phyloP scores from a whole-genome alignment of 495 filamentous ascomycete genomes.

The Lindgomyces ingoldianus region DNA sequence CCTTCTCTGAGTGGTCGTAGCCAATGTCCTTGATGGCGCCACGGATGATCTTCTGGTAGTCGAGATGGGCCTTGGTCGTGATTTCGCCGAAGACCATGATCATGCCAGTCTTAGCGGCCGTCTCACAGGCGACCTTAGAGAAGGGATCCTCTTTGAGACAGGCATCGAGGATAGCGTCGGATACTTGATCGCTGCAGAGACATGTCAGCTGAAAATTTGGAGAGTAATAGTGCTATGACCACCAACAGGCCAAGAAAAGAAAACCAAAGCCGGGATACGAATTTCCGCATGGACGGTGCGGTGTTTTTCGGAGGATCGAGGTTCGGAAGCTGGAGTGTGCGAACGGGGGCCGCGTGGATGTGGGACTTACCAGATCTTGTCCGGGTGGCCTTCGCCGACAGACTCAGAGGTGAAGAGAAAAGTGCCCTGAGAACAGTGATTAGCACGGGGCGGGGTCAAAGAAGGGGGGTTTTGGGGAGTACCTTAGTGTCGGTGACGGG shows the following conservation, averaged over 20 bases:
- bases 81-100: slow-evolving; percentile 99
- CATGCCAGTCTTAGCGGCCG: slow-evolving; percentile 98
- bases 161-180: slow-evolving; percentile 97
- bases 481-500: slow-evolving; percentile 52
- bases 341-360: neutral
- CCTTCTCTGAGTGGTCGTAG: slow-evolving; percentile 94
- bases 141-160: slow-evolving; percentile 90
- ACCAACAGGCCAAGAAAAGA: neutral
- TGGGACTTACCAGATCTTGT: slow-evolving; percentile 80
- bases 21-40: slow-evolving; percentile 96
- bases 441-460: neutral
- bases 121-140: slow-evolving; percentile 98
- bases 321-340: neutral
- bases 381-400: slow-evolving; percentile 95
- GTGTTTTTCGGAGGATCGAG: neutral
- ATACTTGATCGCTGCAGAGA: slow-evolving; percentile 79
- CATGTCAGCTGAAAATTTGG: slow-evolving; percentile 5
- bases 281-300: neutral
- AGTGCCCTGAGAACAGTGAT: slow-evolving; percentile 54
- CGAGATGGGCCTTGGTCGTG: slow-evolving; percentile 88
- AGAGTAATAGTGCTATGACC: neutral
- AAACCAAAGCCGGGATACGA: neutral
- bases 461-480: too few species aligned
- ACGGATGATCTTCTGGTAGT: slow-evolving; percentile 98
- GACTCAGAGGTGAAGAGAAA: slow-evolving; percentile 99